Evolutionary conservation across 805 yeast species (phyloP).

Genomic region (Candida peoriensis): DNA sequence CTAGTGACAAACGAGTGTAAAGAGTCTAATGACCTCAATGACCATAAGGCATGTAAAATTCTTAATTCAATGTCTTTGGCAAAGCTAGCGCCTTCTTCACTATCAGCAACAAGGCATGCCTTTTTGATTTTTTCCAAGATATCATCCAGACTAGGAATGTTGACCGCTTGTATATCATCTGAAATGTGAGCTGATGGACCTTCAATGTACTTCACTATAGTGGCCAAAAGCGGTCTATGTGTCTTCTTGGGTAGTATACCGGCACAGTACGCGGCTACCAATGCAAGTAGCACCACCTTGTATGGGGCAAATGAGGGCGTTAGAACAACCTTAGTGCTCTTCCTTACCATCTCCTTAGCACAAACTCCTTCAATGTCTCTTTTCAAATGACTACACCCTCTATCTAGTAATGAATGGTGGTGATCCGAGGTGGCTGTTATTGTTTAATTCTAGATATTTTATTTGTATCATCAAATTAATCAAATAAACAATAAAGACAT

Average conservation of each 20-base stretch:
- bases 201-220: slow-evolving; percentile 40
- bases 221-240: slow-evolving; percentile 34
- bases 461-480: too few relatives aligned
- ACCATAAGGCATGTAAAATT: slow-evolving; percentile 39
- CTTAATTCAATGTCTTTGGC: slow-evolving; percentile 27
- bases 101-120: slow-evolving; percentile 18
- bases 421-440: too few relatives aligned
- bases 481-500: too few relatives aligned
- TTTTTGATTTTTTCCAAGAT: slow-evolving; percentile 23
- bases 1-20: slow-evolving; percentile 35
- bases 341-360: background rate
- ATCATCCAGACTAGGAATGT: slow-evolving; percentile 30
- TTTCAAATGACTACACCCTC: too few relatives aligned
- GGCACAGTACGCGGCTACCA: slow-evolving; percentile 43
- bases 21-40: slow-evolving; percentile 41
- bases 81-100: slow-evolving; percentile 17
- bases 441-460: too few relatives aligned
- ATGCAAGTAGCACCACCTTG: slow-evolving; percentile 43
- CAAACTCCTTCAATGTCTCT: too few relatives aligned
- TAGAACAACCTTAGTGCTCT: slow-evolving; percentile 17
- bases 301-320: slow-evolving; percentile 47
- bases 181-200: slow-evolving; percentile 23
- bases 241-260: slow-evolving; percentile 33
- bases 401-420: too few relatives aligned
- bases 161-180: slow-evolving; percentile 17